Conservation (phyloP, 2,329 filamentous ascomycete species). For the Diaporthe ampelina region DNA sequence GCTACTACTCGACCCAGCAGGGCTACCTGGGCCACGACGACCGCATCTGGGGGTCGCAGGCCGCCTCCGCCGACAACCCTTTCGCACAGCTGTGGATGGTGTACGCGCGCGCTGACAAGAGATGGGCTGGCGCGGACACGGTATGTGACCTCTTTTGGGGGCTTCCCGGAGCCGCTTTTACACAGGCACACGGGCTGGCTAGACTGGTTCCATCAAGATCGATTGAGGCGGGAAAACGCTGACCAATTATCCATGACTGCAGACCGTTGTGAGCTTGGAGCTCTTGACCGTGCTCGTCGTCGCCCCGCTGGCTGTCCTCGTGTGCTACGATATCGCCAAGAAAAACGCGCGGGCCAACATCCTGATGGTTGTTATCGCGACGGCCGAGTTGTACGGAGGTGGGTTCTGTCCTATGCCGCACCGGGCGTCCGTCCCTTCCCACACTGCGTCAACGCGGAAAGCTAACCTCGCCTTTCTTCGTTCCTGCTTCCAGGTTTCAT, state of each 20-base stretch:
- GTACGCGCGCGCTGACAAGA: conserved; percentile 73
- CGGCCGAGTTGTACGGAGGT: conserved; percentile 76
- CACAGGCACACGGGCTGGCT: neutral
- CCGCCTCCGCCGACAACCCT: conserved; percentile 62
- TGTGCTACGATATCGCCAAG: conserved; percentile 72
- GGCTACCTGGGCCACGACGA: conserved; percentile 66
- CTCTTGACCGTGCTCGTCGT: conserved; percentile 75
- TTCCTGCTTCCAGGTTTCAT: conserved; percentile 68
- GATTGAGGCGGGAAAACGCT: conserved; percentile 13
- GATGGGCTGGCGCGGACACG: conserved; percentile 75
- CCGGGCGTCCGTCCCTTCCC: neutral
- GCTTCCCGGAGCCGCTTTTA: too few relatives aligned
- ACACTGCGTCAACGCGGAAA: neutral
- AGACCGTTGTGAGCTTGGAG: conserved; percentile 75
- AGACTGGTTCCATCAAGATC: neutral
- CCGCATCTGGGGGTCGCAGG: conserved; percentile 70
- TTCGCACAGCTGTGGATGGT: conserved; percentile 78
- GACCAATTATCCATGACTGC: neutral
- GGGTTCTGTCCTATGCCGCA: conserved; percentile 43
- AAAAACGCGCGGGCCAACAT: conserved; percentile 68
- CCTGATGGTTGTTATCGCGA: conserved; percentile 75
- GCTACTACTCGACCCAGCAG: conserved; percentile 62
- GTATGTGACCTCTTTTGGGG: conserved; percentile 50
- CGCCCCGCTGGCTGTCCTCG: conserved; percentile 70
- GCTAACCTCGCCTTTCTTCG: neutral